Base-by-base conservation (phyloP, 441 rosid species). In the Gossypium trilobum region DNA sequence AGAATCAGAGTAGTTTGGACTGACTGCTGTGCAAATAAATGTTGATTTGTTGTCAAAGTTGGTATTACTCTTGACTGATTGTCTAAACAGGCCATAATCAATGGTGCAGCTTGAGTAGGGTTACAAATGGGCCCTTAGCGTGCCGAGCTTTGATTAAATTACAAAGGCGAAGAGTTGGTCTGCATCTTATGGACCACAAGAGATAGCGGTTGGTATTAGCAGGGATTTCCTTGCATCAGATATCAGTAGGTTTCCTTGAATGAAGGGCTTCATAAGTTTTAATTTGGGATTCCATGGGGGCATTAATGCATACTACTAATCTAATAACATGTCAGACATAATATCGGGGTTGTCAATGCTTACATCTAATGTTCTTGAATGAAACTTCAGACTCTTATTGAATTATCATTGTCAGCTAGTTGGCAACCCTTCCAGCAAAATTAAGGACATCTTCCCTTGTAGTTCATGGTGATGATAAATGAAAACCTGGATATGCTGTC, bases 181-280 rank as follows among this genome's bases (percentile, higher is more conserved):
- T 2, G 64, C 20, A 65, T 57, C 14, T 14, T 36, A 16, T 51
- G 84, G 83, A 78, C 84, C 83, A 81, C 80, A 44, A 14, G 23
- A 62, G 67, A 33, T 2, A 61, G 11, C 0, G n/a, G 17, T 61
- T 25, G 57, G 11, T 25, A 14, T 25, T 9, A 27, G 5, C 19
- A 2, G 58, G 42, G 6, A 8, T 50, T 66, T 23, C 23, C 71
- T 23, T 25, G 57, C 68, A 16, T 56, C 42, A 57, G 27, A 72
- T 27, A 72, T 58, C 56, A 16, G 61, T 71, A 22, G 62, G 78
- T 73, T 73, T 75, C 76, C 59, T 33, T 42, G 73, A 70, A 70
- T 62, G 56, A 9, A 17, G 56, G 31, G 67, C 17, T 33, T 9
- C 42, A 33, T 13, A 31, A 51, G 29, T 23, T 59, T 27, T 5